Base-by-base conservation (phyloP, 73 alveolate genomes). In the Paraurostyla sp. region DNA sequence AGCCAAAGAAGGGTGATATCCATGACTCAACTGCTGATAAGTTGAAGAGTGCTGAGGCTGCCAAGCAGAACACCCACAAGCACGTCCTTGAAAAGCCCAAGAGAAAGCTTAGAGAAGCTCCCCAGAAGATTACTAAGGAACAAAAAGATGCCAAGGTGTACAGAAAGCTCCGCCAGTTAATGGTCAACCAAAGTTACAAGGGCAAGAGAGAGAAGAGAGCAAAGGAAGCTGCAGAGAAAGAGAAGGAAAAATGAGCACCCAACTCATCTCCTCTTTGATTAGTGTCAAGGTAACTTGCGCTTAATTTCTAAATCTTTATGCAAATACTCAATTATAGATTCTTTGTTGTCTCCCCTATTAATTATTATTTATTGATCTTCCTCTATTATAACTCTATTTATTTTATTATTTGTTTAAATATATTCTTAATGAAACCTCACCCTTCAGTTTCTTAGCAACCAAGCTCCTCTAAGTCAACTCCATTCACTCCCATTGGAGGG, bases 1-100 rank as follows among this genome's bases (percentile, higher is more conserved):
- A 97, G 93, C 95, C 96, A 58, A 96, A 96, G 94, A 97, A 97
- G 94, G 99, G 99, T 58, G 93, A 80, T 50, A 91, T 95, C 76
- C 88, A 88, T 58, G 99, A 95, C 83, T 71, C 93, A 42, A 91
- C 95, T 48, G 95, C 87, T 6, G 95, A 91, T 33, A 89, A 81
- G 68, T 71, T 91, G 69, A 76, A 78, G 69, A 42, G 76, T 29
- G 88, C 94, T 43, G 91, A 89, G 41, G 71, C 83, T 36, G 76
- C 56, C 58, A 38, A 71, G 62, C 93, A 83, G 52, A 91, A 91
- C 91, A 42, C 73, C 71, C 41, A 57, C 91, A 54, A 49, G 49
- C 87, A 73, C 90, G 68, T 82, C 54, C 46, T 90, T 58, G 92
- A 0, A 25, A 68, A 42, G 71, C 89, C 95, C 63, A 52, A 63